Evolutionary conservation across 768 basidiomycete species (phyloP), one percentile per base, ranked within the genome.

Genomic region (Macrolepiota fuliginosa): DNA sequence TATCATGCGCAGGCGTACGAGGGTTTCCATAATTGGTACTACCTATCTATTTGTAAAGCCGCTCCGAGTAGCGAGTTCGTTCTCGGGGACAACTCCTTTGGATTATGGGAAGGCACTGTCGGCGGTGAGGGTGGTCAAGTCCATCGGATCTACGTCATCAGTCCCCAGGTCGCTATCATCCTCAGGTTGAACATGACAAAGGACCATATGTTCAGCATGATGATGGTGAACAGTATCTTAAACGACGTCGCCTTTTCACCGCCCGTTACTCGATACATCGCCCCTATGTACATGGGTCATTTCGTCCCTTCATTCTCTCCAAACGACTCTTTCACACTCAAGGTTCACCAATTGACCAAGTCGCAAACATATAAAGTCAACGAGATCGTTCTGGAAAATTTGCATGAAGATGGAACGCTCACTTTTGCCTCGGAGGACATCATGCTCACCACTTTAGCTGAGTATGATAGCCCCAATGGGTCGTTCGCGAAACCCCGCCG

Each of bases 31-130:
- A 70, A 72, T 45, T 58, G 63, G 37, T 71, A 70, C 58, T 74
- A 70, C 67, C 66, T 75, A 53, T 70, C 74, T 19, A 65, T 77
- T 61, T 76, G 73, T 73, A 69, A 73, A 60, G 76, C 74, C 17
- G 71, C 72, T 35, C 64, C 68, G 19, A 72, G 61, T 4, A 62
- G 63, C 15, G 76, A 76, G 62, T 78, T 77, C 51, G 67, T 76
- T 13, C 63, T 78, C 24, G 66, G 70, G 4, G 63, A 69, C 25
- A 74, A 74, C 55, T 62, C 66, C 6, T 73, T 76, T 51, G 72
- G 76, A 1, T 59, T 75, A 1, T 69, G 71, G 72, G 77, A 78
- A 60, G 77, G 77, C 22, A 50, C 61, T 27, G 61, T 72, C 7
- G 56, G 47, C 50, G 68, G 65, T 49, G 17, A 6, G 3, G 56